Conservation (phyloP, 2,329 filamentous ascomycete species). For the Stemphylium vesicarium region DNA sequence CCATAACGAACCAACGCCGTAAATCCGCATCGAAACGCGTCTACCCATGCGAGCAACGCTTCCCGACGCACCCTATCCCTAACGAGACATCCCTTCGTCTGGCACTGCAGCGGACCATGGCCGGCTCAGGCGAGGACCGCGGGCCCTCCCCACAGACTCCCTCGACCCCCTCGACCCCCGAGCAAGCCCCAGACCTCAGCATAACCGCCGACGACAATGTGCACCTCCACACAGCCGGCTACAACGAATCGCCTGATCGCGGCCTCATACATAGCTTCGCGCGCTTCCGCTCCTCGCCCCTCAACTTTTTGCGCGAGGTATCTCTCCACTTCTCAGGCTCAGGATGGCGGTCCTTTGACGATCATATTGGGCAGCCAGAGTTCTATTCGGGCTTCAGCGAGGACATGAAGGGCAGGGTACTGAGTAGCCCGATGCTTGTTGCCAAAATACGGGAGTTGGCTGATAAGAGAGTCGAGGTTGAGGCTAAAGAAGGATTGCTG, state of each 20-base stretch:
- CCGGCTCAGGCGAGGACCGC: constrained; percentile 22
- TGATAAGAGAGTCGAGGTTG: constrained; percentile 72
- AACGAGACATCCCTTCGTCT: constrained; percentile 4
- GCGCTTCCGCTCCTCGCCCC: constrained; percentile 76
- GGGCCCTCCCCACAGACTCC: constrained; percentile 15
- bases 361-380: constrained; percentile 86
- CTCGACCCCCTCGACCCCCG: constrained; percentile 18
- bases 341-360: constrained; percentile 94
- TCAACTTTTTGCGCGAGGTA: constrained; percentile 89
- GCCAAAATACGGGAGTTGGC: constrained; percentile 78
- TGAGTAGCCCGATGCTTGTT: constrained; percentile 77
- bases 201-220: constrained; percentile 54
- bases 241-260: constrained; percentile 61
- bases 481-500: constrained; percentile 74
- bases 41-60: constrained; percentile 1
- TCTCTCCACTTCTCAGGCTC: constrained; percentile 90
- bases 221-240: constrained; percentile 54
- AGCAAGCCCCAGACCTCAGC: constrained; percentile 54
- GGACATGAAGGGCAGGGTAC: constrained; percentile 80
- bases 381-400: constrained; percentile 94
- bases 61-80: neutral
- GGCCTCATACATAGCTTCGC: constrained; percentile 82
- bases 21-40: neutral
- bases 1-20: neutral
- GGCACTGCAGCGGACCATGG: constrained; percentile 15